Base-by-base conservation (phyloP, 257 asterid species). In the Fraxinus quadrangulata region DNA sequence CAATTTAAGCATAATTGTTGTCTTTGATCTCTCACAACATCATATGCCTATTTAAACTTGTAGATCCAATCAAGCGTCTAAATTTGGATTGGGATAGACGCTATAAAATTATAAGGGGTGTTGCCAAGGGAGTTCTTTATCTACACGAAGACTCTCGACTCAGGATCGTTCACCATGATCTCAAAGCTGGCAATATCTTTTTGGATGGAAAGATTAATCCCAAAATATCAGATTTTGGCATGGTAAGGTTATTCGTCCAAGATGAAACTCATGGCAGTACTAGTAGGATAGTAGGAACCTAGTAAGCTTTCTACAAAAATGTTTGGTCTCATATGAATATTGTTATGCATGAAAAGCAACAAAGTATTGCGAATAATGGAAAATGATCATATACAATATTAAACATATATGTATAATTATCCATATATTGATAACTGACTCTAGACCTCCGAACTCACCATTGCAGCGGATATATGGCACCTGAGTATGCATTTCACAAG, bases 171-270 rank as follows among this genome's bases (percentile, higher is more conserved):
- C 93, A 88, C 2, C 89, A 86, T 1, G 90, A 87, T 65, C 75
- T 87, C 0, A 88, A 84, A 77, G 82, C 72, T 0, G 75, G 88
- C 6, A 90, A 88, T 47, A 28, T 88, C 73, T 88, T 87, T 9
- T 8, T 88, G 23, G 93, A 90, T 56, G 77, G 70, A 26, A 76
- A 85, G 0, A 83, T 88, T 89, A 84, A 86, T 33, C 85, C 93
- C 0, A 88, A 88, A 79, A 86, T 90, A 4, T 79, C 88, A 0
- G 95, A 90, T 71, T 90, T 88, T 79, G 91, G 93, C 24, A 81
- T 86, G 85, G 93, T 90, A 3, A 83, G 81, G 68, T n/a, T 89
- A 14, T 88, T 84, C 42, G 67, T 13, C 11, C 78, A 54, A 6
- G 87, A 85, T 13, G 1, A 36, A 36, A 36, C 39, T 36, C 39